phyloP scores from a whole-genome alignment of 495 filamentous ascomycete genomes.

The Podospora tetraspora region DNA sequence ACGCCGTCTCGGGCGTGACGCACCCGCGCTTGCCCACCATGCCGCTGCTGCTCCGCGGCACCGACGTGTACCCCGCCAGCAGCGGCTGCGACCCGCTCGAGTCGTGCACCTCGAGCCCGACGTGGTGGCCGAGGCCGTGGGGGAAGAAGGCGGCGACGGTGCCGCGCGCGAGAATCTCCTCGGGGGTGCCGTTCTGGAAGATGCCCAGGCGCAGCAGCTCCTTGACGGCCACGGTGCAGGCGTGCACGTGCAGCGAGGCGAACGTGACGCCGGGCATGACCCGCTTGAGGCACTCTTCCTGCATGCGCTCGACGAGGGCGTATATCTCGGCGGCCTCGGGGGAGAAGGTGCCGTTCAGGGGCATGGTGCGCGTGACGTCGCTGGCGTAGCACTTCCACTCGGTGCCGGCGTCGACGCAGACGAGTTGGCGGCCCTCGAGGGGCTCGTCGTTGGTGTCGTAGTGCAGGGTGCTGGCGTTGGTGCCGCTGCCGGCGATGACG shows the following conservation, averaged over 20 bases:
- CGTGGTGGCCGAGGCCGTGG: constrained; percentile 83
- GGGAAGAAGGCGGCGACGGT: constrained; percentile 80
- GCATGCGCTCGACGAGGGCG: constrained; percentile 73
- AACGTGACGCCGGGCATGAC: constrained; percentile 63
- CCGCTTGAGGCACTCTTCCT: constrained; percentile 64
- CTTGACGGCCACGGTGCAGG: constrained; percentile 64
- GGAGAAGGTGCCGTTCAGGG: constrained; percentile 60
- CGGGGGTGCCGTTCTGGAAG: constrained; percentile 47
- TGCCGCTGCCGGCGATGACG: constrained; percentile 75
- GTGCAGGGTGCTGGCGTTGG: constrained; percentile 78
- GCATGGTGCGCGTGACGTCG: constrained; percentile 85
- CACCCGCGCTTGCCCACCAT: constrained; percentile 18
- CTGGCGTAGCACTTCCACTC: constrained; percentile 87
- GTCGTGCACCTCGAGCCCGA: constrained; percentile 90
- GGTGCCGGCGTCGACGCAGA: constrained; percentile 79
- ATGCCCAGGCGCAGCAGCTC: constrained; percentile 69
- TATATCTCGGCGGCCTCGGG: constrained; percentile 66
- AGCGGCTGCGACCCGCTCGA: constrained; percentile 37
- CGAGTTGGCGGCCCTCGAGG: constrained; percentile 59
- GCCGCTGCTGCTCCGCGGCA: constrained; percentile 4
- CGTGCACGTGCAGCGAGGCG: constrained; percentile 61
- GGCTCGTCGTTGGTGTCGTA: constrained; percentile 73
- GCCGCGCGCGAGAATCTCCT: constrained; percentile 62
- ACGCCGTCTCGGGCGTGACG: constrained; percentile 19
- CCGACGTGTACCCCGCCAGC: constrained; percentile 11